Percentiles rank a stretch among this genome's conserved stretches.
phyloP scores from a whole-genome alignment of 805 yeast species.

The Yamadazyma takamatsuzukensis region DNA sequence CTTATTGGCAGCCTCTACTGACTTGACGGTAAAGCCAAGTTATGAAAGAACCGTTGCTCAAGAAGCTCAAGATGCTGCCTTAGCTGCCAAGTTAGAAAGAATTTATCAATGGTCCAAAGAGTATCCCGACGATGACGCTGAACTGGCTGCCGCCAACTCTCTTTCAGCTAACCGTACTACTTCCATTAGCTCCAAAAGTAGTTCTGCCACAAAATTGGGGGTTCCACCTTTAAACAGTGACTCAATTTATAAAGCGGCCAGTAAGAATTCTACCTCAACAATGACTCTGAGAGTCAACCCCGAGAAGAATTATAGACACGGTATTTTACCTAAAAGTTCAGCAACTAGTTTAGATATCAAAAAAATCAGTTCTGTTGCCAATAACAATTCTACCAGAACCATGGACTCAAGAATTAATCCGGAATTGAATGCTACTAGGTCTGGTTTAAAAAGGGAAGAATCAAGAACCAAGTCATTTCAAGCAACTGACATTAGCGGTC shows the following conservation, averaged over 20 bases:
- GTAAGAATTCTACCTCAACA: slow-evolving; percentile 38
- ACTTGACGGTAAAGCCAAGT: slow-evolving; percentile 55
- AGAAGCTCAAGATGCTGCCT: slow-evolving; percentile 68
- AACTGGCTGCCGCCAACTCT: slow-evolving; percentile 43
- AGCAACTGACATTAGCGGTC: slow-evolving; percentile 44
- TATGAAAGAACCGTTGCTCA: slow-evolving; percentile 58
- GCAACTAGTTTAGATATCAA: slow-evolving; percentile 26
- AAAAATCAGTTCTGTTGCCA: slow-evolving; percentile 33
- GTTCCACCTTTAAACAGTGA: slow-evolving; percentile 27
- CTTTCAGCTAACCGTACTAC: slow-evolving; percentile 10
- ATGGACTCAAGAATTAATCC: slow-evolving; percentile 42
- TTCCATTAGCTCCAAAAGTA: slow-evolving; percentile 16
- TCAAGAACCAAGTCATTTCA: slow-evolving; percentile 31
- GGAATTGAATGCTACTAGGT: slow-evolving; percentile 32
- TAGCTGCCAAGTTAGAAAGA: slow-evolving; percentile 39
- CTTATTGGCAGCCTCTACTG: slow-evolving; percentile 64
- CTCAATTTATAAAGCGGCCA: slow-evolving; percentile 30
- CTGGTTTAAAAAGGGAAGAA: slow-evolving; percentile 34
- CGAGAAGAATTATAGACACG: slow-evolving; percentile 30
- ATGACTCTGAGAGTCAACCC: slow-evolving; percentile 47
- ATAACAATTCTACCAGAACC: slow-evolving; percentile 35
- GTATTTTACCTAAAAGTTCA: slow-evolving; percentile 27
- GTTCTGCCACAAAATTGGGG: slow-evolving; percentile 22
- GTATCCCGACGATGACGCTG: slow-evolving; percentile 43
- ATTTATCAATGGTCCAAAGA: slow-evolving; percentile 49